phyloP scores from a whole-genome alignment of 2,329 filamentous ascomycete genomes.

The Penicillium oxalicum region DNA sequence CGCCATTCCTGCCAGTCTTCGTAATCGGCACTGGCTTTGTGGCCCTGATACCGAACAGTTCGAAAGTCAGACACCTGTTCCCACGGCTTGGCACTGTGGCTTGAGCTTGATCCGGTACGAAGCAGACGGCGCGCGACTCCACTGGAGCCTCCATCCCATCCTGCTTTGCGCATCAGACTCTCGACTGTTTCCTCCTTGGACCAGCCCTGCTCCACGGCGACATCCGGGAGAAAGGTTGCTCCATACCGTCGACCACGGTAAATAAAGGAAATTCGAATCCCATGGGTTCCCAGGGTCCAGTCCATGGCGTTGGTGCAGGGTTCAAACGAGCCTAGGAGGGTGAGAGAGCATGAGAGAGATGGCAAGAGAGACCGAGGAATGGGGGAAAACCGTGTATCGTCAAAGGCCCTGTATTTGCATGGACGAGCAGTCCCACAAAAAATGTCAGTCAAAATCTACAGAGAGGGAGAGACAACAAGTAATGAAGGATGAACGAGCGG shows the following conservation, averaged over 20 bases:
- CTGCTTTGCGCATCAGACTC: constrained; percentile 89
- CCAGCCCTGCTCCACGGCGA: constrained; percentile 90
- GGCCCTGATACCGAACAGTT: constrained; percentile 80
- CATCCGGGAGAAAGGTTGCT: constrained; percentile 86
- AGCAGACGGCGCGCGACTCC: constrained; percentile 34
- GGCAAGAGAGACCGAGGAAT: constrained; percentile 48
- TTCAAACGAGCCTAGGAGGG: constrained; percentile 81
- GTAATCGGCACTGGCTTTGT: constrained; percentile 66
- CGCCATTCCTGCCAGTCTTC: constrained; percentile 73
- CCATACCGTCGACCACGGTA: constrained; percentile 68
- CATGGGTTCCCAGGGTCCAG: constrained; percentile 82
- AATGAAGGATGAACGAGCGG: no score
- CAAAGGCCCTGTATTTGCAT: constrained; percentile 48
- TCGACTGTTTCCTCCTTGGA: constrained; percentile 84
- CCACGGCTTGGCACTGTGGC: constrained; percentile 51
- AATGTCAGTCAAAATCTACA: neutral
- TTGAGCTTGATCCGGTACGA: constrained; percentile 27
- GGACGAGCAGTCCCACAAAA: neutral
- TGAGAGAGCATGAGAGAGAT: constrained; percentile 56
- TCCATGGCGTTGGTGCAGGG: constrained; percentile 66
- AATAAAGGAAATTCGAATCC: constrained; percentile 79
- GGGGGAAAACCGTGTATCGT: constrained; percentile 57
- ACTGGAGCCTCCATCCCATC: constrained; percentile 63
- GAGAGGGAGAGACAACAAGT: neutral
- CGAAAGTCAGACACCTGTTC: constrained; percentile 65